Percentiles rank a stretch among this genome's conserved stretches.
phyloP scores from a whole-genome alignment of 2,329 filamentous ascomycete genomes.

The Diaporthe amygdali region DNA sequence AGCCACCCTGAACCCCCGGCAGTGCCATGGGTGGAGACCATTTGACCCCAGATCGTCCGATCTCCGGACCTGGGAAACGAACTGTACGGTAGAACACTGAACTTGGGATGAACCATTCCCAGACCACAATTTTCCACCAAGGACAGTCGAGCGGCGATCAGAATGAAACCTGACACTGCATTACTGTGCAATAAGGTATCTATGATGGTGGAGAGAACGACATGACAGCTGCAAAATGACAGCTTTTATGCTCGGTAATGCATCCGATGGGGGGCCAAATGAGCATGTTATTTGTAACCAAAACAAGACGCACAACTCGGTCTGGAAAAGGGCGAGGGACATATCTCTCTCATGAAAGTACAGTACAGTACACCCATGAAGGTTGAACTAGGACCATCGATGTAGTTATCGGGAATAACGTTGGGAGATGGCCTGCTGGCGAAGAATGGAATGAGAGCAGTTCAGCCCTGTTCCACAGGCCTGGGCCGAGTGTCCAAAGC shows the following conservation, averaged over 20 bases:
- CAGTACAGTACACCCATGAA: too few relatives aligned
- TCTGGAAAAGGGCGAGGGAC: not conserved
- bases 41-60: conserved; percentile 15
- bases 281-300: not conserved
- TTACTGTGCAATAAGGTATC: too few relatives aligned
- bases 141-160: not conserved
- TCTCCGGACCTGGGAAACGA: not conserved
- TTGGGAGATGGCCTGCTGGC: not conserved
- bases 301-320: not conserved
- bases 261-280: not conserved
- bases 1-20: not conserved
- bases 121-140: not conserved
- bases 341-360: not conserved
- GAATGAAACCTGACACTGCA: not conserved
- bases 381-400: not conserved
- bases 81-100: not conserved
- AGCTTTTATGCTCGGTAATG: not conserved
- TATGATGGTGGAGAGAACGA: not conserved
- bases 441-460: not conserved
- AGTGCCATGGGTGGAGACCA: not conserved
- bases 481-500: not conserved
- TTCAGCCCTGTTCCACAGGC: not conserved
- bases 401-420: not conserved
- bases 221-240: not conserved
- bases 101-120: not conserved